Conservation (phyloP, 2,329 filamentous ascomycete species). For the Mollisia scopiformis region DNA sequence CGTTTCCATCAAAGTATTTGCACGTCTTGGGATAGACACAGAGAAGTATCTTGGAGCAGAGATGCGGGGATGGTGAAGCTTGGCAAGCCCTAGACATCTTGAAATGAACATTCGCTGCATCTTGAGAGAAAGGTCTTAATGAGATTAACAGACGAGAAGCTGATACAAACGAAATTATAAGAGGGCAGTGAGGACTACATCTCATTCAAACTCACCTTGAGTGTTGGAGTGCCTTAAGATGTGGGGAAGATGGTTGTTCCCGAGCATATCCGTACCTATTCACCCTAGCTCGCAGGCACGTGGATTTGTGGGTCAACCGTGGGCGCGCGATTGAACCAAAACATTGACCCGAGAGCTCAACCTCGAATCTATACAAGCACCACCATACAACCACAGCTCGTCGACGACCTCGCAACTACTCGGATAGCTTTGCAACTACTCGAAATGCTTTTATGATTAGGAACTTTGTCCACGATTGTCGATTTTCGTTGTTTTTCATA, state of each 20-base stretch:
- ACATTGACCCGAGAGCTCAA: constrained; percentile 22
- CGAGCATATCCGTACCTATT: constrained; percentile 16
- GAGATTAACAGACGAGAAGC: no score
- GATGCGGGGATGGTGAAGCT: constrained; percentile 2
- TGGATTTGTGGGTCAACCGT: no score
- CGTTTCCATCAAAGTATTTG: constrained; percentile 65
- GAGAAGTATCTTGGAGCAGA: constrained; percentile 24
- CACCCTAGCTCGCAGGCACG: constrained; percentile 5
- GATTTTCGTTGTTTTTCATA: constrained; percentile 9
- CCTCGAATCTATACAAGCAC: constrained; percentile 19
- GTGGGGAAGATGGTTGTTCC: constrained; percentile 18
- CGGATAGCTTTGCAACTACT: constrained; percentile 14
- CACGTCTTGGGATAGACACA: constrained; percentile 15
- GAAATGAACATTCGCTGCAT: constrained; percentile 18
- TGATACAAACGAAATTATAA: not conserved
- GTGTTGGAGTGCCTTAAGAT: not conserved
- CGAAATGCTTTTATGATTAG: constrained; percentile 31
- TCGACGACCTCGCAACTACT: constrained; percentile 14
- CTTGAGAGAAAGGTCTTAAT: constrained; percentile 2
- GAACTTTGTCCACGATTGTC: constrained; percentile 2
- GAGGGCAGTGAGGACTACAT: not conserved
- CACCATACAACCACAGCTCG: constrained; percentile 21
- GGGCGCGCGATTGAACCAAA: constrained; percentile 29
- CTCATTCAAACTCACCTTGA: not conserved
- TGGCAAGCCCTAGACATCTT: constrained; percentile 11